Evolutionary conservation across 176 grass and related monocot genomes (phyloP).

Genomic region (Avena atlantica): DNA sequence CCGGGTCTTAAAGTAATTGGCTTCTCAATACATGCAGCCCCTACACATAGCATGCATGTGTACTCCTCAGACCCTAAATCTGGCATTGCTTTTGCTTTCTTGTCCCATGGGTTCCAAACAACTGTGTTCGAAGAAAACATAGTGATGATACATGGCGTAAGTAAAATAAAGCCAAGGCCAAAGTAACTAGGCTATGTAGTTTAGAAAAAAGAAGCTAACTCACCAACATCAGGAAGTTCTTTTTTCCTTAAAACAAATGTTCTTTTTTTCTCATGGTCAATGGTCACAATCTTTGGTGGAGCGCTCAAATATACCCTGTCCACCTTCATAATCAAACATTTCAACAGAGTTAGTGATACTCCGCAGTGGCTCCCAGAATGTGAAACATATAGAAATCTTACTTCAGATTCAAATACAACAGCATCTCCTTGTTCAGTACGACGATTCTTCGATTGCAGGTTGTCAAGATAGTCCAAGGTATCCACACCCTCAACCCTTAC

Average conservation of each 20-base stretch:
- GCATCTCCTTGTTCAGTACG: constrained; percentile 89
- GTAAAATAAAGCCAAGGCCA: constrained; percentile 12
- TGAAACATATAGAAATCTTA: constrained; percentile 43
- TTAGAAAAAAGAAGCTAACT: constrained; percentile 23
- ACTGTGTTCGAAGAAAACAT: constrained; percentile 41
- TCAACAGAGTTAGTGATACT: constrained; percentile 5
- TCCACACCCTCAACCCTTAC: constrained; percentile 89
- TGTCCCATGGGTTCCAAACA: constrained; percentile 89
- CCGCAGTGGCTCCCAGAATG: neutral
- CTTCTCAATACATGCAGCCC: constrained; percentile 68
- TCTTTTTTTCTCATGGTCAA: constrained; percentile 86
- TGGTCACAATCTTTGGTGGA: constrained; percentile 74
- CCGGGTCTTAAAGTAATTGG: constrained; percentile 67
- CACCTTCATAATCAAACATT: constrained; percentile 50
- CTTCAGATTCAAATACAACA: constrained; percentile 88
- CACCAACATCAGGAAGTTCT: constrained; percentile 87
- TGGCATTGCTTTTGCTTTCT: constrained; percentile 70
- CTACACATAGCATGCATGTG: constrained; percentile 73
- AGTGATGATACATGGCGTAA: neutral
- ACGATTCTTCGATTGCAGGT: constrained; percentile 61
- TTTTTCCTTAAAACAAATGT: constrained; percentile 82
- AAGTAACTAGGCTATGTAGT: neutral
- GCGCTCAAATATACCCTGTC: constrained; percentile 81
- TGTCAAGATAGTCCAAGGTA: constrained; percentile 87
- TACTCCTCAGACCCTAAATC: constrained; percentile 77